Evolutionary conservation across 2,329 filamentous ascomycete species (phyloP).

Genomic region (Malbranchea cinnamomea): DNA sequence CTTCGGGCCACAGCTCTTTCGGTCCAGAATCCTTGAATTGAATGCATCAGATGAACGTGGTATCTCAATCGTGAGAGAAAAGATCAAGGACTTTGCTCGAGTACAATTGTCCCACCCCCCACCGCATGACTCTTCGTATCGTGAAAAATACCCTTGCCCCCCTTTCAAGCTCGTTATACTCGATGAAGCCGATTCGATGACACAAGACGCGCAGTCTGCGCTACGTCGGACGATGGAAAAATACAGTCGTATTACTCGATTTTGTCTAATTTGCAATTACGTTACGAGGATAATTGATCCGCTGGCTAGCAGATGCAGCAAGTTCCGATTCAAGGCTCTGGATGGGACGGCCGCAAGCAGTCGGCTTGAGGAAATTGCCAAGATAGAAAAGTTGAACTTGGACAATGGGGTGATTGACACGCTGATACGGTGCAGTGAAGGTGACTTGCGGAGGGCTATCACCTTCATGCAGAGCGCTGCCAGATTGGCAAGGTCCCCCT

Average conservation of each 20-base stretch:
- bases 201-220: constrained; percentile 89
- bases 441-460: constrained; percentile 89
- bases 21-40: constrained; percentile 88
- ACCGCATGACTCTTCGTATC: constrained; percentile 45
- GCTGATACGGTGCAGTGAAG: constrained; percentile 75
- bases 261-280: constrained; percentile 97
- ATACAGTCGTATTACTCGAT: constrained; percentile 88
- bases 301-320: constrained; percentile 80
- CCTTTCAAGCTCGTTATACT: constrained; percentile 99
- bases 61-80: constrained; percentile 90
- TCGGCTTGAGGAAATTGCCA: constrained; percentile 69
- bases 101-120: constrained; percentile 82
- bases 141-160: constrained; percentile 69
- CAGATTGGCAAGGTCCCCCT: constrained; percentile 56
- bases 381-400: constrained; percentile 58
- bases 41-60: constrained; percentile 98
- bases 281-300: constrained; percentile 97
- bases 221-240: constrained; percentile 95
- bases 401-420: constrained; percentile 70
- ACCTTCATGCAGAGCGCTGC: constrained; percentile 94
- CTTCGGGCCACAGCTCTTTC: constrained; percentile 87
- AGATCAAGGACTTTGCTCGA: constrained; percentile 95
- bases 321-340: constrained; percentile 94
- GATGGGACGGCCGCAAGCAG: constrained; percentile 71
- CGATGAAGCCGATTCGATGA: constrained; percentile 98